Evolutionary conservation across 768 basidiomycete genomes (phyloP), one percentile per base, ranked within the genome.

Genomic region (Lanmaoa rubissima): DNA sequence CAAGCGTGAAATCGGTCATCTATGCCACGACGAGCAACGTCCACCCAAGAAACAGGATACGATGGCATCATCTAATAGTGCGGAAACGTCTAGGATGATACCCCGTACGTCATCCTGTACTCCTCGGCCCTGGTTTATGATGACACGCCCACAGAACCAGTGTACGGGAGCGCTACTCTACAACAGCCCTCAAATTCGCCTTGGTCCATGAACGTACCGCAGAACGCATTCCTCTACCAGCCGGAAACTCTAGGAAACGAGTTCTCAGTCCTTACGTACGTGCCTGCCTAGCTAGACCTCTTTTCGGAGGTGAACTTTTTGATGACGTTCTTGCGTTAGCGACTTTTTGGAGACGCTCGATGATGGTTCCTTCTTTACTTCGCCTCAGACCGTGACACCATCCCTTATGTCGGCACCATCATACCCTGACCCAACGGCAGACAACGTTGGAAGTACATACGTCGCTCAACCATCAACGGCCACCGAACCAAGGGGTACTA

Each of bases 1-100:
- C 65, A 98, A 98, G 72, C 86, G 96, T 39, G 95, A 98, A 72
- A 98, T 98, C 58, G 92, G 93, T 0, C 93, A 97, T 75, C 78
- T 96, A 14, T 97, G 94, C 66, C 90, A 92, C 63, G 95, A 96
- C 70, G 93, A 95, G 67, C 83, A 83, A 55, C 79, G 85, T 47
- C 78, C 79, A 1, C 57, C 62, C 1, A 85, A 84, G 65, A 70
- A 84, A 58, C 76, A 78, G 36, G 68, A 70, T 19, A 69, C 16
- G 55, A 48, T 70, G 0, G 17, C 70, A 19, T 42, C 73, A 12
- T 38, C 75, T 38, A 61, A 59, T 14, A 60, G 61, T 4, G 50
- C 69, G 11, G 72, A 79, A 42, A 52, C 78, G 38, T 61, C 77
- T 26, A 70, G 76, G 51, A 63, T 62, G 21, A 41, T 69, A 17